phyloP scores from a whole-genome alignment of 441 rosid genomes.

The Populus hybrid region DNA sequence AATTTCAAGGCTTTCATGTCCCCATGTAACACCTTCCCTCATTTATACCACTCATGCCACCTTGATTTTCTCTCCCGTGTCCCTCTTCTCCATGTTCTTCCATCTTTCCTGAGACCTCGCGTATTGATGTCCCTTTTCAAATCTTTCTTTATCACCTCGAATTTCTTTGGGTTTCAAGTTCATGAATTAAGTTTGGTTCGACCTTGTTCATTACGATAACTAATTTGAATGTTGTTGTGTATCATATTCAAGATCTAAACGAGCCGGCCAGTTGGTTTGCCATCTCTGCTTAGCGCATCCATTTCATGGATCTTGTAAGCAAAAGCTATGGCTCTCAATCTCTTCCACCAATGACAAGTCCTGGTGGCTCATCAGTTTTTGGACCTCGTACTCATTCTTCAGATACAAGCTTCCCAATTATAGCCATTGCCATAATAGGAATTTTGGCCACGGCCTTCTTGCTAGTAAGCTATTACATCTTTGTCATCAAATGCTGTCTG shows the following conservation, averaged over 20 bases:
- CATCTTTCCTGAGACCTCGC: constrained; percentile 17
- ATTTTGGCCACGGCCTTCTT: constrained; percentile 76
- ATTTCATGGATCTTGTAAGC: constrained; percentile 44
- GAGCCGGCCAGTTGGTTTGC: neutral
- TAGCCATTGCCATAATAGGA: constrained; percentile 69
- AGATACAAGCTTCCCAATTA: constrained; percentile 65
- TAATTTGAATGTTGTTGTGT: neutral
- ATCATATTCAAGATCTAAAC: constrained; percentile 31
- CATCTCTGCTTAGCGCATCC: neutral
- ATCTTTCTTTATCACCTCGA: neutral
- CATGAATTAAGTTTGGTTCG: neutral
- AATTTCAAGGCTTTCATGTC: constrained; percentile 21
- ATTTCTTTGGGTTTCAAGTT: neutral
- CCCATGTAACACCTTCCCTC: constrained; percentile 16
- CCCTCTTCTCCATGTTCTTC: constrained; percentile 28
- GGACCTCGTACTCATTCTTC: constrained; percentile 36
- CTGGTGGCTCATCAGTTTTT: constrained; percentile 28
- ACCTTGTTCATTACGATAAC: neutral
- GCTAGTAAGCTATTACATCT: constrained; percentile 78
- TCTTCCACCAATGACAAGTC: constrained; percentile 31
- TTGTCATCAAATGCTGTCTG: constrained; percentile 82
- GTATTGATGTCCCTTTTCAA: constrained; percentile 4
- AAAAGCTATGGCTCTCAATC: constrained; percentile 25
- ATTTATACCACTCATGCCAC: constrained; percentile 12
- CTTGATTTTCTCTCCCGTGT: constrained; percentile 23